Conservation (phyloP, 2,329 filamentous ascomycete species). For the Colletotrichum karsti region DNA sequence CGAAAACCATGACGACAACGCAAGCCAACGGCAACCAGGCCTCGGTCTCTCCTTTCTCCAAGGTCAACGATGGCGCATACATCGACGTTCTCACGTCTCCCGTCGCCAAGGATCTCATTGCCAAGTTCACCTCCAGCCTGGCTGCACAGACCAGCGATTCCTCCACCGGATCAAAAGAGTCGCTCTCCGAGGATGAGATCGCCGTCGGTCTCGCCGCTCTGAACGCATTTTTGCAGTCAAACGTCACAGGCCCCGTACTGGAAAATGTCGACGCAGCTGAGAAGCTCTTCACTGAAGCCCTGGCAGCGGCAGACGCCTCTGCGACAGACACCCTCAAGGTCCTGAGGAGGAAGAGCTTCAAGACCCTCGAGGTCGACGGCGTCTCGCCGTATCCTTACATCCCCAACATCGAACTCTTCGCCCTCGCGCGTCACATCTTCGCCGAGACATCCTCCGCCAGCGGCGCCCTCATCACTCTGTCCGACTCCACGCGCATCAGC, state of each 20-base stretch:
- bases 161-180: neutral
- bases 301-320: neutral
- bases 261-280: slow-evolving; percentile 42
- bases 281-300: slow-evolving; percentile 47
- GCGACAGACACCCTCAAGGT: neutral
- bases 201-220: slow-evolving; percentile 74
- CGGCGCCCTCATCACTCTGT: slow-evolving; percentile 35
- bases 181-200: slow-evolving; percentile 36
- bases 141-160: neutral
- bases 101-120: neutral
- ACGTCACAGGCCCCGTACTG: slow-evolving; percentile 88
- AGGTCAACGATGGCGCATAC: slow-evolving; percentile 9
- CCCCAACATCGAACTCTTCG: slow-evolving; percentile 84
- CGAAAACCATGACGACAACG: slow-evolving; percentile 4
- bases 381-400: slow-evolving; percentile 87
- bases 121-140: neutral
- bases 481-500: slow-evolving; percentile 49
- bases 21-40: neutral
- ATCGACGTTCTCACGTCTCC: slow-evolving; percentile 19
- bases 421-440: slow-evolving; percentile 69
- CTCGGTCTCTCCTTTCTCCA: neutral
- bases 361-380: slow-evolving; percentile 79
- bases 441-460: slow-evolving; percentile 34
- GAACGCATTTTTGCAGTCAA: slow-evolving; percentile 84
- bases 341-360: slow-evolving; percentile 53